Evolutionary conservation across 495 filamentous ascomycete genomes (phyloP), one percentile per base, ranked within the genome.

Genomic region (Parmelia sp.): DNA sequence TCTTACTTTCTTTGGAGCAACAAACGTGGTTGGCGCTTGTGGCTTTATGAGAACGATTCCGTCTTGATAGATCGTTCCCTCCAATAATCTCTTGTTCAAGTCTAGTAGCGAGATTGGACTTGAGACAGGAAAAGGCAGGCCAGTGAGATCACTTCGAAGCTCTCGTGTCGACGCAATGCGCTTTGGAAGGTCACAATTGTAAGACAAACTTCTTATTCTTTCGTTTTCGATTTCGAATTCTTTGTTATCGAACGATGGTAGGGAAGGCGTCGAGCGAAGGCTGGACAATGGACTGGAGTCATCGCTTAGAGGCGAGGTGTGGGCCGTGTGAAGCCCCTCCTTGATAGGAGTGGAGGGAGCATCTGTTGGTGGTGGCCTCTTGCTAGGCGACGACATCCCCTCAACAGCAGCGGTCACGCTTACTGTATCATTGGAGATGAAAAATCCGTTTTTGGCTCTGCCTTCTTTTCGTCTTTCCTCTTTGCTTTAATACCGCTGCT

Each of bases 381-480:
- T 69, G 31, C 27, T 57, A 60, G n/a, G 29, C 42, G 31, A 27
- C 37, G 62, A 67, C 64, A 67, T 35, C n/a, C 58, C 69, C 69
- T 71, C 67, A 66, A 66, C 69, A 69, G 61, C 62, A 68, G 69
- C 66, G 63, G 69, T 71, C 67, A 71, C 31, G 67, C 64, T 63
- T 40, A 64, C 65, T 68, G 63, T 68, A 68, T 71, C 70, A 72
- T 72, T 60, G 70, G 70, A 58, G 11, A 23, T 33, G 45, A 42
- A 67, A 72, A 72, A 72, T 25, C 51, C 56, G 15, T 15, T 31
- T 53, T 33, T n/a, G 61, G 55, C 45, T 49, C 39, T 9, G 17
- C 25, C 17, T 60, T 60, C n/a, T 29, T 25, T n/a, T 10, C 14
- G 11, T 19, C 39, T n/a, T 45, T 45, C 23, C 45, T 40, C 58